Evolutionary conservation across 441 rosid species (phyloP), one percentile per base, ranked within the genome.

Genomic region (Eutrema salsugineum): DNA sequence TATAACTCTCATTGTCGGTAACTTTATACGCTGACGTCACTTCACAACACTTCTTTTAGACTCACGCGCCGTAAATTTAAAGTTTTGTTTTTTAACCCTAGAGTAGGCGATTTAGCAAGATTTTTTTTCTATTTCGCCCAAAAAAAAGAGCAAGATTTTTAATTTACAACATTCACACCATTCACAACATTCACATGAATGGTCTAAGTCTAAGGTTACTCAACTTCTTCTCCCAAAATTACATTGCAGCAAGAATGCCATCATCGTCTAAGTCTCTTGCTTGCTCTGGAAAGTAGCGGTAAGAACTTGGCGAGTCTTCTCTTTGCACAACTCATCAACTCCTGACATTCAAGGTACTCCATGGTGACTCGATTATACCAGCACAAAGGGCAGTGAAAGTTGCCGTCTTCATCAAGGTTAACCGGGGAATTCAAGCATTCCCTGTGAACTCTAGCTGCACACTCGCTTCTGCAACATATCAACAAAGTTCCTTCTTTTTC

Each of bases 401-500:
- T 49, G 5, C 51, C 47, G 0, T 39, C 53, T 49, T 57, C 62
- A n/a, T 73, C 71, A 40, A 73, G 1, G 38, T 40, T 38, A 17
- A 36, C 59, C 0, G 35, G 66, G 46, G 66, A 39, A 1, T 49
- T 57, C 72, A 73, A 49, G 20, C 77, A 66, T 11, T 49, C 71
- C 43, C 40, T 28, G 72, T 73, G 72, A 28, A 73, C 61, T 40
- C 58, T 73, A 4, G 36, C 12, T 28, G 62, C 60, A 58, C 77
- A 73, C 10, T 73, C 67, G 27, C 54, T 58, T 19, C 61, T 58
- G 53, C 61, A 49, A 66, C 77, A 73, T 49, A 65, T 20, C 61
- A 66, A 49, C 11, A 66, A 39, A 0, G 36, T 49, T 58, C 78
- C 78, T 58, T 42, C 55, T 73, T 38, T 48, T 10, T 11, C n/a